Evolutionary conservation across 805 yeast species (phyloP).

Genomic region (Candida tammaniensis): DNA sequence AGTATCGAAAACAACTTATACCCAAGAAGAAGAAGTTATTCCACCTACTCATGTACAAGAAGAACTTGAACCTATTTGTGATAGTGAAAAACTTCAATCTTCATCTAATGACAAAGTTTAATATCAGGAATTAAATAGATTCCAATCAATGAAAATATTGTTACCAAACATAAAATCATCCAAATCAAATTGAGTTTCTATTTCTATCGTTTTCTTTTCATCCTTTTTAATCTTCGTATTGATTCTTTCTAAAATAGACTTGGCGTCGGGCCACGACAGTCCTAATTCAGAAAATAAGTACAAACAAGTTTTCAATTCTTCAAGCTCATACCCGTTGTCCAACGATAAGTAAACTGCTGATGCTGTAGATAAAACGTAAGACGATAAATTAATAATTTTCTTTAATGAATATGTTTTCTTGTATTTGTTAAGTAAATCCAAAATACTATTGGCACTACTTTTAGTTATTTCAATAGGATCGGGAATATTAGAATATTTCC

Average conservation of each 20-base stretch:
- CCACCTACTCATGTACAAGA: constrained; percentile 2
- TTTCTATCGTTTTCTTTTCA: neutral
- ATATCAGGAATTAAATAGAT: constrained; percentile 2
- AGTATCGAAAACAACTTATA: constrained; percentile 12
- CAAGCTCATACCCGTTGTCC: neutral
- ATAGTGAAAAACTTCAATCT: no score
- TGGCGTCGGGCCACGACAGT: constrained; percentile 9
- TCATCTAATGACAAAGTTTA: neutral
- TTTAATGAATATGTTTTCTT: constrained; percentile 4
- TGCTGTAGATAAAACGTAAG: constrained; percentile 10
- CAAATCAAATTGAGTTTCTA: constrained; percentile 1
- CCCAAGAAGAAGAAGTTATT: constrained; percentile 9
- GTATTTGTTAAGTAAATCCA: constrained; percentile 6
- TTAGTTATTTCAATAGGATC: constrained; percentile 8
- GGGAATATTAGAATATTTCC: constrained; percentile 6
- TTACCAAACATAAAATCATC: constrained; percentile 7
- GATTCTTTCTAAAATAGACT: constrained; percentile 5
- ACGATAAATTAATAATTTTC: constrained; percentile 10
- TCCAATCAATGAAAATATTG: constrained; percentile 5
- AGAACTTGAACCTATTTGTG: constrained; percentile 3
- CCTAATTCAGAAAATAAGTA: constrained; percentile 7
- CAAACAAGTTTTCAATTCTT: constrained; percentile 2
- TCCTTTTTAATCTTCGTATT: constrained; percentile 1
- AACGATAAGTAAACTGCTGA: constrained; percentile 8
- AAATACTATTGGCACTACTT: constrained; percentile 5